These are phyloP conservation scores for Cercophora scortea DNA, from an alignment of 495 filamentous ascomycete genomes.

Conservation along the genomic window DNA sequence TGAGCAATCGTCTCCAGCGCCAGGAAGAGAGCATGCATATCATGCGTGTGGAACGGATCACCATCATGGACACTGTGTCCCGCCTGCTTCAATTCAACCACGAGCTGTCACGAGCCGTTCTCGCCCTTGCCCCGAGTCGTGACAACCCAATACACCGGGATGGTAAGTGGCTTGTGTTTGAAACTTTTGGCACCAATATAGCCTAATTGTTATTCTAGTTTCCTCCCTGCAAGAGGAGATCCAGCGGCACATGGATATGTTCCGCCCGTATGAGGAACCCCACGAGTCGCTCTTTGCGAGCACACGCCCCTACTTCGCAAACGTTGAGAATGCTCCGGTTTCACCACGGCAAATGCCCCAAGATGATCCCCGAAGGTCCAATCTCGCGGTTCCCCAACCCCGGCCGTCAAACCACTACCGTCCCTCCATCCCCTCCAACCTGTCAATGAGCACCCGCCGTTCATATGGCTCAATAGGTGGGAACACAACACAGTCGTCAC, in stretches of 20 bases:
- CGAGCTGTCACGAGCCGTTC: conserved; percentile 66
- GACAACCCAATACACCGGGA: conserved; percentile 56
- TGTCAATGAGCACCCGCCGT: conserved; percentile 69
- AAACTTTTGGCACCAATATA: conserved; percentile 16
- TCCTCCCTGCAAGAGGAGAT: conserved; percentile 76
- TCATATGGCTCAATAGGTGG: conserved; percentile 68
- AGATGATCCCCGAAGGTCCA: conserved; percentile 72
- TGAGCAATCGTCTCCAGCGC: conserved; percentile 64
- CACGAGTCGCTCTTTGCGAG: conserved; percentile 68
- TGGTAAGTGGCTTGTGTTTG: conserved; percentile 35
- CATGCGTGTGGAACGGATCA: conserved; percentile 72
- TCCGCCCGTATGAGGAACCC: conserved; percentile 60
- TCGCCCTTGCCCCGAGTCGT: conserved; percentile 60
- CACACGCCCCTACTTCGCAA: conserved; percentile 69
- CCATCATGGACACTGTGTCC: conserved; percentile 70
- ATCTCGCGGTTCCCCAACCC: conserved; percentile 40
- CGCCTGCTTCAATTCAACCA: conserved; percentile 61
- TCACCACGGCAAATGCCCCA: conserved; percentile 88
- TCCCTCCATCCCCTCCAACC: conserved; percentile 69
- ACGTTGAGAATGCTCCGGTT: conserved; percentile 70
- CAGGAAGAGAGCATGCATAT: conserved; percentile 77
- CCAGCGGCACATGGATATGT: conserved; percentile 70
- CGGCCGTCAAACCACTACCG: conserved; percentile 49
- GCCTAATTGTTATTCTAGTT: conserved; percentile 46
- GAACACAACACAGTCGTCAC: conserved; percentile 57